Conservation (phyloP, 176 grass and related monocot species). For the Chloris gayana region DNA sequence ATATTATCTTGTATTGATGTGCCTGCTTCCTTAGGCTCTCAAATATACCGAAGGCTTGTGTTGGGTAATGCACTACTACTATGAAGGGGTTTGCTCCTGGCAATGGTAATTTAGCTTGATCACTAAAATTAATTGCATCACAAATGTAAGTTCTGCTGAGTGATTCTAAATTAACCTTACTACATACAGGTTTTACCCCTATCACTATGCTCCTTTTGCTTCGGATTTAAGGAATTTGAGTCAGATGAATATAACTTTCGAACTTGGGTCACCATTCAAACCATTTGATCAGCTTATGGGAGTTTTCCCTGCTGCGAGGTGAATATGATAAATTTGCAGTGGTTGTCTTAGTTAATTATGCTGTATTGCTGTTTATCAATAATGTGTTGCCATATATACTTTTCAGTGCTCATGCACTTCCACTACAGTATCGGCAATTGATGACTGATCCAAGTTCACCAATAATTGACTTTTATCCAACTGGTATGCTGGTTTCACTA, state of each 20-base stretch:
- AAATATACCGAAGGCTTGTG: constrained; percentile 99
- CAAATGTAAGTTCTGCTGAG: constrained; percentile 11
- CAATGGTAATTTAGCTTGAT: constrained; percentile 66
- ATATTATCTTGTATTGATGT: constrained; percentile 23
- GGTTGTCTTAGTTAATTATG: constrained; percentile 12
- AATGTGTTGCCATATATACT: constrained; percentile 26
- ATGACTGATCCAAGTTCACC: constrained; percentile 80
- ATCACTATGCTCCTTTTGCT: constrained; percentile 98
- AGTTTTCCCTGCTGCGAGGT: constrained; percentile 99
- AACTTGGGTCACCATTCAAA: constrained; percentile 87
- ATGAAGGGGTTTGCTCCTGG: constrained; percentile 99
- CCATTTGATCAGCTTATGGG: constrained; percentile 99
- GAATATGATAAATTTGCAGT: constrained; percentile 16
- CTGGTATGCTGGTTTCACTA: constrained; percentile 55
- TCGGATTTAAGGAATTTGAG: constrained; percentile 77
- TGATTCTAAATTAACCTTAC: constrained; percentile 24
- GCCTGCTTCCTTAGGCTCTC: constrained; percentile 69
- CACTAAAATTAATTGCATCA: background rate
- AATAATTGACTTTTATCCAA: constrained; percentile 98
- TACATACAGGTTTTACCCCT: constrained; percentile 88
- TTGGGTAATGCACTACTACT: constrained; percentile 99
- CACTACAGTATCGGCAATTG: constrained; percentile 72
- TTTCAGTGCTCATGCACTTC: constrained; percentile 90
- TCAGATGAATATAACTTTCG: constrained; percentile 69
- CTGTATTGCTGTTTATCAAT: background rate